Conservation (phyloP, 352 stramenopile species). For the Globisporangium echinulatum region DNA sequence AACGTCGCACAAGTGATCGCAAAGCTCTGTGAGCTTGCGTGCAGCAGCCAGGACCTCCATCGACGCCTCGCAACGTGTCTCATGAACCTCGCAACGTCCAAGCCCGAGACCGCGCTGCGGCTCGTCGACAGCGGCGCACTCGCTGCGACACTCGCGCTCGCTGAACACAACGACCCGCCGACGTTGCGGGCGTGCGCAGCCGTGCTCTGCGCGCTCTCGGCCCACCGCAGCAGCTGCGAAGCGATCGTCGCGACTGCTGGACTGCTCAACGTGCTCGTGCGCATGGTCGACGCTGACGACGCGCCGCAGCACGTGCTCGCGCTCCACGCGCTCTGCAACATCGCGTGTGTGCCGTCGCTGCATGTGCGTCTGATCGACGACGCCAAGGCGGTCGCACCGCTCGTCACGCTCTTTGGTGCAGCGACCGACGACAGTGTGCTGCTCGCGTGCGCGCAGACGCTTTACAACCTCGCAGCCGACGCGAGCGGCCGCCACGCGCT, state of each 20-base stretch:
- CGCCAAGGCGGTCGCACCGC: slow-evolving; percentile 34
- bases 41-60: slow-evolving; percentile 76
- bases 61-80: slow-evolving; percentile 63
- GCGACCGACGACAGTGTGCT: slow-evolving; percentile 43
- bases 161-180: slow-evolving; percentile 60
- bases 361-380: slow-evolving; percentile 68
- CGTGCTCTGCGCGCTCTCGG: slow-evolving; percentile 66
- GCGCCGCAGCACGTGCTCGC: slow-evolving; percentile 66
- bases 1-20: slow-evolving; percentile 81
- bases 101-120: slow-evolving; percentile 41
- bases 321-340: slow-evolving; percentile 75
- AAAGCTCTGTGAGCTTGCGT: slow-evolving; percentile 83
- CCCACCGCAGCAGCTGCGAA: slow-evolving; percentile 63
- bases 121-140: slow-evolving; percentile 67
- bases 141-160: slow-evolving; percentile 57
- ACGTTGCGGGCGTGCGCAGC: slow-evolving; percentile 69
- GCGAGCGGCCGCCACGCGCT: slow-evolving; percentile 45
- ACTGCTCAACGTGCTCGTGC: slow-evolving; percentile 61
- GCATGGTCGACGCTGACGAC: slow-evolving; percentile 40
- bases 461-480: slow-evolving; percentile 72
- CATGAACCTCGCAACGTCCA: slow-evolving; percentile 57
- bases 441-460: slow-evolving; percentile 51
- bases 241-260: slow-evolving; percentile 51
- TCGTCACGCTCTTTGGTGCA: slow-evolving; percentile 42
- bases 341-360: slow-evolving; percentile 48